A percentile compares a stretch with the other conserved stretches of the same genome.
Evolutionary conservation across 352 stramenopile species (phyloP).

Genomic region (Globisporangium echinulatum): DNA sequence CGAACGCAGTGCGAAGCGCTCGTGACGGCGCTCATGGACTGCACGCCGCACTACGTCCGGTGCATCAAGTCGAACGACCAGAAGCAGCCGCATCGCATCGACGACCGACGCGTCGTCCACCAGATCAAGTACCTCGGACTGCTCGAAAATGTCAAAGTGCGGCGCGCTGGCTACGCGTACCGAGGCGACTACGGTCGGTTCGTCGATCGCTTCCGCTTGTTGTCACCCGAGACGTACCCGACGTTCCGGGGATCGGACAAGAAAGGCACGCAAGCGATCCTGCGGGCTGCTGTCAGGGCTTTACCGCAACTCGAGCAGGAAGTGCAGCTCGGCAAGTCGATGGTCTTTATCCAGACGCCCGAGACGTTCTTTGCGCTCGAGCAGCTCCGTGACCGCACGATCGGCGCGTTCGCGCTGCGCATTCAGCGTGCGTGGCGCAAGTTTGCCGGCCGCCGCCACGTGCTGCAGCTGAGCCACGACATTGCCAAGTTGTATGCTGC

Average conservation of each 20-base stretch:
- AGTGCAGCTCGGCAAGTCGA: constrained; percentile 85
- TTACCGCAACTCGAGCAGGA: constrained; percentile 71
- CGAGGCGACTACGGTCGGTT: constrained; percentile 84
- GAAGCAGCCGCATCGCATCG: constrained; percentile 79
- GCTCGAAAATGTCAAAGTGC: constrained; percentile 87
- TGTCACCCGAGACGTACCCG: constrained; percentile 81
- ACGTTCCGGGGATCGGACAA: constrained; percentile 78
- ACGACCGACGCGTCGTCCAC: constrained; percentile 80
- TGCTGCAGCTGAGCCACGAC: constrained; percentile 77
- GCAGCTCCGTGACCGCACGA: constrained; percentile 77
- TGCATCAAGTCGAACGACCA: constrained; percentile 91
- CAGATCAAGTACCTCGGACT: constrained; percentile 87
- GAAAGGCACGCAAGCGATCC: constrained; percentile 77
- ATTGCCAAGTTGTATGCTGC: constrained; percentile 83
- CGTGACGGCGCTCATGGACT: constrained; percentile 84
- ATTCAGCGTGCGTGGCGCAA: constrained; percentile 84
- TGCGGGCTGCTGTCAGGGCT: constrained; percentile 65
- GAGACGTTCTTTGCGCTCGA: constrained; percentile 89
- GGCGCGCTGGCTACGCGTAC: constrained; percentile 78
- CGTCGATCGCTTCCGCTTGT: constrained; percentile 74
- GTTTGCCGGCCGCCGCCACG: constrained; percentile 71
- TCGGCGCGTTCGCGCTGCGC: constrained; percentile 63
- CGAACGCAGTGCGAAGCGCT: constrained; percentile 85
- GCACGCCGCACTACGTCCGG: constrained; percentile 88
- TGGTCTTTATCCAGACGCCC: constrained; percentile 89